Conservation (phyloP, 2,329 filamentous ascomycete genomes). For the Penicillium italicum region DNA sequence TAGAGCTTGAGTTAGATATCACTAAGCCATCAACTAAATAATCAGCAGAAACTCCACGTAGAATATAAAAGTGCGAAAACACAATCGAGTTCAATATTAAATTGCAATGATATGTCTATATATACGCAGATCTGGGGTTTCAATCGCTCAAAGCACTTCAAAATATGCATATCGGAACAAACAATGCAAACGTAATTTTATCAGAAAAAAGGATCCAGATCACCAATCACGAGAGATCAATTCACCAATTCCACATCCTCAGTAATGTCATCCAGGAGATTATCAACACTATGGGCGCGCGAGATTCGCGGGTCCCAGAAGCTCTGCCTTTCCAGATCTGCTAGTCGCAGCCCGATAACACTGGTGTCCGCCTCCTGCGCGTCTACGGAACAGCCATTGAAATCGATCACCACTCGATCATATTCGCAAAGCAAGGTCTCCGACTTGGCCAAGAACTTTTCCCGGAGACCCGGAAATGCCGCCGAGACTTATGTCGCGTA, state of each 20-base stretch:
- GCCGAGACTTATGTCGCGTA: conserved; percentile 74
- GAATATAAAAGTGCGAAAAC: background rate
- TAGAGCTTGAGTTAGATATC: background rate
- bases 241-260: conserved; percentile 4
- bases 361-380: background rate
- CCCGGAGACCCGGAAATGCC: conserved; percentile 37
- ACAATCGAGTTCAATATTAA: background rate
- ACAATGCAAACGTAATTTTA: conserved; percentile 30
- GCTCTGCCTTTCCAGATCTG: conserved; percentile 20
- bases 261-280: conserved; percentile 24
- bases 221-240: conserved; percentile 10
- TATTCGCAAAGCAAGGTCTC: conserved; percentile 23
- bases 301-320: conserved; percentile 17
- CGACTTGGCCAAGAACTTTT: conserved; percentile 30
- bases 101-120: background rate
- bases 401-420: conserved; percentile 3
- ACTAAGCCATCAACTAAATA: conserved; percentile 22
- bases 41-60: background rate
- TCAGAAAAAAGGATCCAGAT: conserved; percentile 17
- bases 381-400: conserved; percentile 16
- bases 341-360: background rate
- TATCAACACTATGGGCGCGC: conserved; percentile 20
- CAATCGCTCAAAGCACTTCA: background rate
- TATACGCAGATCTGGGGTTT: background rate
- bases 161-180: conserved; percentile 16